phyloP scores from a whole-genome alignment of 2,329 filamentous ascomycete species.

The Pseudogymnoascus sp. region DNA sequence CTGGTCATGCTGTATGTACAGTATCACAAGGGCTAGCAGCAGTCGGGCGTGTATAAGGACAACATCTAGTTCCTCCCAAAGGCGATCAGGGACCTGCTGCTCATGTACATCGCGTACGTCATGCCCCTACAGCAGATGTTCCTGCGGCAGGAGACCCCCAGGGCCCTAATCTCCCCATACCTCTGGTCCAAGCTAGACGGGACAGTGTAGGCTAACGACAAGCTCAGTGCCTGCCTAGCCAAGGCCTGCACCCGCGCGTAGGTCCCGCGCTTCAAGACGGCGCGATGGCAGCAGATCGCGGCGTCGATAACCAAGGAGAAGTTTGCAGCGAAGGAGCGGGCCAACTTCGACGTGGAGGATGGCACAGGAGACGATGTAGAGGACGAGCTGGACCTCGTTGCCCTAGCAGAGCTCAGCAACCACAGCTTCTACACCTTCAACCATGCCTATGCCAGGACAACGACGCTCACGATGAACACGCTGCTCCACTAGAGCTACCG shows the following conservation, averaged over 20 bases:
- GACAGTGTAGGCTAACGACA: conserved; percentile 10
- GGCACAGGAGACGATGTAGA: neutral
- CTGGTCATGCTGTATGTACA: conserved; percentile 16
- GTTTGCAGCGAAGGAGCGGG: conserved; percentile 13
- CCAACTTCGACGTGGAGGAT: conserved; percentile 14
- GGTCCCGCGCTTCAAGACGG: conserved; percentile 12
- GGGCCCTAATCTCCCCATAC: conserved; percentile 14
- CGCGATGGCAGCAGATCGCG: conserved; percentile 10
- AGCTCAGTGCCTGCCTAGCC: conserved; percentile 10
- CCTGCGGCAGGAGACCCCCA: conserved; percentile 4
- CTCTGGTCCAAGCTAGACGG: conserved; percentile 13
- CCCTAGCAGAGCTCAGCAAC: conserved; percentile 15
- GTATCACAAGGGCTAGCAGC: conserved; percentile 17
- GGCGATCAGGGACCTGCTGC: conserved; percentile 14
- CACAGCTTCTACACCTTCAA: conserved; percentile 15
- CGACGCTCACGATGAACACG: conserved; percentile 7
- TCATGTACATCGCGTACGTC: conserved; percentile 13
- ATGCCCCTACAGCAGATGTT: conserved; percentile 14
- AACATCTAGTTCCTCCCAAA: conserved; percentile 16
- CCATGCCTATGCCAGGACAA: conserved; percentile 14
- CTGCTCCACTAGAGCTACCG: conserved; percentile 12
- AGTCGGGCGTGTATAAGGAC: conserved; percentile 15
- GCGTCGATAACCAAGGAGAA: conserved; percentile 16
- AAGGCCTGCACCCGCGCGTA: conserved; percentile 11
- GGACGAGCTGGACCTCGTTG: conserved; percentile 14